Conservation (phyloP, 345 rosid species). For the Citrus australasica region DNA sequence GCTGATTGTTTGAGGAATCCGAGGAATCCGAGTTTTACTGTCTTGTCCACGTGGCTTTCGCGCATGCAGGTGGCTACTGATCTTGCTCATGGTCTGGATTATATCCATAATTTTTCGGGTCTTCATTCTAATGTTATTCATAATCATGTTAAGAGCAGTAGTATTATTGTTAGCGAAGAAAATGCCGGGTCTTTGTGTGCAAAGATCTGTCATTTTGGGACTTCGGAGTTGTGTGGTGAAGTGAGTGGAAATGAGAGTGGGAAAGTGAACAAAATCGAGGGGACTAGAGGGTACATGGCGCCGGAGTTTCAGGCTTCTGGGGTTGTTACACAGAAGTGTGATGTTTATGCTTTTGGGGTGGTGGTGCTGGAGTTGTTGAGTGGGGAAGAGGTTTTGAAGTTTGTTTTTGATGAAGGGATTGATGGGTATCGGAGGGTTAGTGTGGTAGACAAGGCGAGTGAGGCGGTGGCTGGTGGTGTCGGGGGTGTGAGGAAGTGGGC, state of each 20-base stretch:
- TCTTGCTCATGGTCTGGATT: conserved; percentile 39
- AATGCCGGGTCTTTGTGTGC: conserved; percentile 9
- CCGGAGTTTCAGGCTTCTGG: conserved; percentile 45
- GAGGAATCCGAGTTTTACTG: conserved; percentile 40
- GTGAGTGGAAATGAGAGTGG: conserved; percentile 11
- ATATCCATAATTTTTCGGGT: conserved; percentile 34
- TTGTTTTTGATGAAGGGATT: conserved; percentile 23
- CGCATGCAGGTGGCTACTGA: conserved; percentile 50
- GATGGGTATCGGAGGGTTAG: conserved; percentile 36
- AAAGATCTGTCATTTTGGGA: conserved; percentile 34
- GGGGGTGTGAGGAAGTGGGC: conserved; percentile 52
- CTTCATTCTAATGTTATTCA: conserved; percentile 25
- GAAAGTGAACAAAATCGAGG: conserved; percentile 33
- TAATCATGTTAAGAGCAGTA: conserved; percentile 32
- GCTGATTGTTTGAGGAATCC: conserved; percentile 43
- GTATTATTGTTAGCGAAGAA: conserved; percentile 21
- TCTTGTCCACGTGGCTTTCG: conserved; percentile 43
- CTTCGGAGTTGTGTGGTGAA: conserved; percentile 30
- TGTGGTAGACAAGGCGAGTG: conserved; percentile 41
- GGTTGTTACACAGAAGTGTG: conserved; percentile 32
- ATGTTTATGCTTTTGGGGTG: conserved; percentile 56
- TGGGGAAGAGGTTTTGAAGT: conserved; percentile 46
- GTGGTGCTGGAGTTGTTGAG: conserved; percentile 49
- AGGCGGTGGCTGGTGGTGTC: conserved; percentile 22
- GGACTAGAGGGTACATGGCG: conserved; percentile 55